phyloP scores from a whole-genome alignment of 1,284 basidiomycete species.

The Phenoliferia sp. region DNA sequence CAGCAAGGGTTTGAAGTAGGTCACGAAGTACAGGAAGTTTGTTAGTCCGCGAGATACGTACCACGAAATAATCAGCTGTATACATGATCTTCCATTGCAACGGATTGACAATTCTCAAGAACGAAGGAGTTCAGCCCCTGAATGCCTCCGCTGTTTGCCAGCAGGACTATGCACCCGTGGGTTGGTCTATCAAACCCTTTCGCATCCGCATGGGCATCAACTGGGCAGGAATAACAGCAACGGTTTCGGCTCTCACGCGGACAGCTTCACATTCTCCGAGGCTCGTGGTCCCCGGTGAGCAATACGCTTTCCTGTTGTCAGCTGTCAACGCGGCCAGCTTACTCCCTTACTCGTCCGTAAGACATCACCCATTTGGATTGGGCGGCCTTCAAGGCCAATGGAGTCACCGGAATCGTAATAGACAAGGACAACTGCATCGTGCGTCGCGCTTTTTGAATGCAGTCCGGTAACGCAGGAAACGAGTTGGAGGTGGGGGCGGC shows the following conservation, averaged over 20 bases:
- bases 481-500: neutral
- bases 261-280: slow-evolving; percentile 5
- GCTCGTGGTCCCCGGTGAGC: slow-evolving; percentile 4
- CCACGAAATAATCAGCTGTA: no score
- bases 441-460: slow-evolving; percentile 35
- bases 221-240: slow-evolving; percentile 17
- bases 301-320: neutral
- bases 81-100: no score
- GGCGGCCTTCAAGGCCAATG: slow-evolving; percentile 63
- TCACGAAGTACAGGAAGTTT: no score
- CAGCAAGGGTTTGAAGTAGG: no score
- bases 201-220: slow-evolving; percentile 10
- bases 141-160: no score
- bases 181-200: no score
- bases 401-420: slow-evolving; percentile 81
- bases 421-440: slow-evolving; percentile 98
- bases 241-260: slow-evolving; percentile 10
- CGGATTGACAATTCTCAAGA: no score
- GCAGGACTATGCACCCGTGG: no score
- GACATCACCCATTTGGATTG: slow-evolving; percentile 80
- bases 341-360: neutral
- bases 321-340: slow-evolving; percentile 4
- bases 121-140: no score
- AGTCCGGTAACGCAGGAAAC: neutral
- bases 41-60: no score